Conservation (phyloP, 2,329 filamentous ascomycete species). For the Fusarium coffeatum region DNA sequence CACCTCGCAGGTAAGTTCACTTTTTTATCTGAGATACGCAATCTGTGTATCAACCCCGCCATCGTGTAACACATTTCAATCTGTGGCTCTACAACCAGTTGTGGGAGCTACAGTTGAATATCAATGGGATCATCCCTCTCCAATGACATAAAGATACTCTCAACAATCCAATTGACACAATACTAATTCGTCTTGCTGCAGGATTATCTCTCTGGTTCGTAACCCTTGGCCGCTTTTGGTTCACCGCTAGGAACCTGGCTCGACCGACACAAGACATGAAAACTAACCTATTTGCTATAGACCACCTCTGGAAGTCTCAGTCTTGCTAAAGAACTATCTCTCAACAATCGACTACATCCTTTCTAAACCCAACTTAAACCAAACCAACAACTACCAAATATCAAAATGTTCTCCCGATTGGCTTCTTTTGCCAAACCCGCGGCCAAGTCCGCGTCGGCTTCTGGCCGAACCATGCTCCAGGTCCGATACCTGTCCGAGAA, state of each 20-base stretch:
- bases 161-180: slow-evolving; percentile 39
- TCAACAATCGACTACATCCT: slow-evolving; percentile 26
- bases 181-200: slow-evolving; percentile 60
- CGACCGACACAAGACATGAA: slow-evolving; percentile 20
- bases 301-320: slow-evolving; percentile 58
- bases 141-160: slow-evolving; percentile 6
- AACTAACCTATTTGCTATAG: slow-evolving; percentile 45
- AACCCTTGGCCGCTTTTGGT: slow-evolving; percentile 48
- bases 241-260: slow-evolving; percentile 53
- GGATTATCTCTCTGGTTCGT: slow-evolving; percentile 82
- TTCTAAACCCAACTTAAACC: slow-evolving; percentile 16
- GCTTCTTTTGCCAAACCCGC: slow-evolving; percentile 66
- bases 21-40: slow-evolving; percentile 17
- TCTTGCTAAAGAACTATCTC: slow-evolving; percentile 45
- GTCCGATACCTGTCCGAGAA: slow-evolving; percentile 53
- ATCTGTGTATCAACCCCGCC: slow-evolving; percentile 34
- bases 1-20: slow-evolving; percentile 79
- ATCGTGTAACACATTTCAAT: slow-evolving; percentile 20
- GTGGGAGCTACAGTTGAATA: neutral
- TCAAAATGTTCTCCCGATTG: slow-evolving; percentile 70
- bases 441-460: slow-evolving; percentile 57
- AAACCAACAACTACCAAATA: slow-evolving; percentile 25
- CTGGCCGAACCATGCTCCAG: slow-evolving; percentile 55
- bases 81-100: slow-evolving; percentile 25
- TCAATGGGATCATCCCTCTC: neutral